phyloP scores from a whole-genome alignment of 805 yeast genomes.

The Suhomyces sp. region DNA sequence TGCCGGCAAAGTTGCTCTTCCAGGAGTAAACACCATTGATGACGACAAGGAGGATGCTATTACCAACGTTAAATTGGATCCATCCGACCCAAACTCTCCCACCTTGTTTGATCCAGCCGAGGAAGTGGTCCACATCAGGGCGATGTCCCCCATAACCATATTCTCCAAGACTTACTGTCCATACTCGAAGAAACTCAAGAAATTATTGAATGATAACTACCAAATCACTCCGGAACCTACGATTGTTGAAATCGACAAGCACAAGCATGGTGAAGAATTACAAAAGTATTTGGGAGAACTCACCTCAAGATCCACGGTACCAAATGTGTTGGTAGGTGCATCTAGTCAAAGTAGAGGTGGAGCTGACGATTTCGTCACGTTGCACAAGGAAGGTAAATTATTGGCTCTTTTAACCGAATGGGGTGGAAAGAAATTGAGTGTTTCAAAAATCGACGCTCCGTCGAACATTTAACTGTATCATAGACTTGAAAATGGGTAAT shows the following conservation, averaged over 20 bases:
- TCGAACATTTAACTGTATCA: slow-evolving; percentile 41
- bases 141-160: slow-evolving; percentile 63
- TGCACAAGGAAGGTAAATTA: slow-evolving; percentile 60
- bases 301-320: slow-evolving; percentile 86
- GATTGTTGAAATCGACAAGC: slow-evolving; percentile 81
- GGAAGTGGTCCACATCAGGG: slow-evolving; percentile 53
- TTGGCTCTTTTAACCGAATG: slow-evolving; percentile 54
- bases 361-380: slow-evolving; percentile 68
- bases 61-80: slow-evolving; percentile 4
- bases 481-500: too few species aligned
- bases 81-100: slow-evolving; percentile 1
- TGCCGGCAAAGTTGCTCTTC: background rate
- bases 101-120: slow-evolving; percentile 34
- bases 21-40: slow-evolving; percentile 4
- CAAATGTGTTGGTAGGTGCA: slow-evolving; percentile 78
- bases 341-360: slow-evolving; percentile 73
- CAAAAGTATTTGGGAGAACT: slow-evolving; percentile 66
- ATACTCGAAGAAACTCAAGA: slow-evolving; percentile 69
- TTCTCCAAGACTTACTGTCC: slow-evolving; percentile 67
- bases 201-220: slow-evolving; percentile 60
- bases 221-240: slow-evolving; percentile 68
- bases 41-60: slow-evolving; percentile 11
- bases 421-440: slow-evolving; percentile 56
- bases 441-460: slow-evolving; percentile 54
- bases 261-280: slow-evolving; percentile 69